These are phyloP conservation scores for Urostyla sp. DNA, from an alignment of 73 alveolate genomes.

Conservation along the genomic window DNA sequence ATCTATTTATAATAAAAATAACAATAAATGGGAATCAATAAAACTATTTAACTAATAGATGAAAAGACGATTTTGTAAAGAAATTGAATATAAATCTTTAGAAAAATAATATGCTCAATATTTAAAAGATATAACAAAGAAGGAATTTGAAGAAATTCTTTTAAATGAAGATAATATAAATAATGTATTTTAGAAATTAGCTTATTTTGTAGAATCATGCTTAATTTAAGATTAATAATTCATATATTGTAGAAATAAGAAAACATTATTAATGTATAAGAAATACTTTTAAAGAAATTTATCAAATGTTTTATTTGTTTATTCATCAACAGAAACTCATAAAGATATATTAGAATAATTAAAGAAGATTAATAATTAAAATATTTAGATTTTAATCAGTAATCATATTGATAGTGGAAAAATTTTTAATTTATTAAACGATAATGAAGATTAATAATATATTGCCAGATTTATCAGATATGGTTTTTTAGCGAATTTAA, in stretches of 20 bases:
- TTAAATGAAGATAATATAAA: constrained; percentile 11
- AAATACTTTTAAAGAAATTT: background rate
- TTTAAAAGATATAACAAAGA: constrained; percentile 8
- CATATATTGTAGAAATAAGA: background rate
- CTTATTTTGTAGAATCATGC: constrained; percentile 32
- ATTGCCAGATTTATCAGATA: background rate
- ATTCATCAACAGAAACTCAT: background rate
- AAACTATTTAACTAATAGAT: constrained; percentile 6
- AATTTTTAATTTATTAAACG: background rate
- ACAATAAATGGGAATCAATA: background rate
- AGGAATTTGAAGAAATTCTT: constrained; percentile 20
- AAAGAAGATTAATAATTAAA: background rate
- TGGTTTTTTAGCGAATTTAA: background rate
- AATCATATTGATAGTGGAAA: constrained; percentile 6
- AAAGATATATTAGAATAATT: background rate
- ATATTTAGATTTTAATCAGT: background rate
- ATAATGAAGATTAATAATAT: background rate
- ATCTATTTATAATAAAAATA: background rate
- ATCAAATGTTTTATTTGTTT: background rate
- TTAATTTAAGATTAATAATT: background rate
- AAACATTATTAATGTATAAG: constrained; percentile 25
- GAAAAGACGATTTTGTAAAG: background rate
- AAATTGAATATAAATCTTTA: background rate
- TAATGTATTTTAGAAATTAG: background rate
- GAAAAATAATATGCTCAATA: background rate